Conservation (phyloP, 352 stramenopile genomes). For the Phytopythium sindhum region DNA sequence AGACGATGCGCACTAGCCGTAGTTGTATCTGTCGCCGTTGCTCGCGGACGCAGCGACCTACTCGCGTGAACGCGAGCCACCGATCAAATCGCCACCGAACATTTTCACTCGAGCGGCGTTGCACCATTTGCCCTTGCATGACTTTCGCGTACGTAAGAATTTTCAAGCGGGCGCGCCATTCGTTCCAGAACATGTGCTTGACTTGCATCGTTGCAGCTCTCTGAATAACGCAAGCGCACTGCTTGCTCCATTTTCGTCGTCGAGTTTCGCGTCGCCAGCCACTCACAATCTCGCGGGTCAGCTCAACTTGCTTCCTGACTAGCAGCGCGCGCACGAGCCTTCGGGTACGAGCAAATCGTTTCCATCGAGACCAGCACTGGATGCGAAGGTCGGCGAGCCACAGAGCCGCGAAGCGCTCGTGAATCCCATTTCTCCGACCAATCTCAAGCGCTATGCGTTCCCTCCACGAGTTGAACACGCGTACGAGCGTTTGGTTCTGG, state of each 20-base stretch:
- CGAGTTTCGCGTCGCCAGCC: conserved; percentile 11
- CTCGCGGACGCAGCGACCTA: not conserved
- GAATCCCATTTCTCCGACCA: conserved; percentile 17
- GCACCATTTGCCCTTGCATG: conserved; percentile 10
- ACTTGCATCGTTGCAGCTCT: not conserved
- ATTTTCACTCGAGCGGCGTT: conserved; percentile 6
- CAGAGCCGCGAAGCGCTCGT: conserved; percentile 25
- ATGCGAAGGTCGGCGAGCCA: conserved; percentile 18
- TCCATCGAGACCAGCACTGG: conserved; percentile 18
- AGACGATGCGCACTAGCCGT: conserved; percentile 7
- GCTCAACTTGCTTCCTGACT: not conserved
- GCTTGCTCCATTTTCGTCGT: conserved; percentile 4
- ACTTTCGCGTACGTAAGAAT: conserved; percentile 7
- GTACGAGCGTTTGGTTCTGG: conserved; percentile 12
- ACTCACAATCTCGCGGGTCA: conserved; percentile 8
- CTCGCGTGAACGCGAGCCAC: conserved; percentile 16
- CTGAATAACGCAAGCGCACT: not conserved
- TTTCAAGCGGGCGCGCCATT: conserved; percentile 13
- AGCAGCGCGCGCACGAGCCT: conserved; percentile 9
- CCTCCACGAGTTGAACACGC: conserved; percentile 44
- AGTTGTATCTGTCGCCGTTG: not conserved
- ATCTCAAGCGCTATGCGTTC: conserved; percentile 12
- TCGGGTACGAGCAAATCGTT: conserved; percentile 6
- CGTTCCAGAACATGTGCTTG: conserved; percentile 5
- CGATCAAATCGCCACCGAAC: conserved; percentile 14